Evolutionary conservation across 2,329 filamentous ascomycete species (phyloP), one percentile per base, ranked within the genome.

Genomic region (Colletotrichum godetiae): DNA sequence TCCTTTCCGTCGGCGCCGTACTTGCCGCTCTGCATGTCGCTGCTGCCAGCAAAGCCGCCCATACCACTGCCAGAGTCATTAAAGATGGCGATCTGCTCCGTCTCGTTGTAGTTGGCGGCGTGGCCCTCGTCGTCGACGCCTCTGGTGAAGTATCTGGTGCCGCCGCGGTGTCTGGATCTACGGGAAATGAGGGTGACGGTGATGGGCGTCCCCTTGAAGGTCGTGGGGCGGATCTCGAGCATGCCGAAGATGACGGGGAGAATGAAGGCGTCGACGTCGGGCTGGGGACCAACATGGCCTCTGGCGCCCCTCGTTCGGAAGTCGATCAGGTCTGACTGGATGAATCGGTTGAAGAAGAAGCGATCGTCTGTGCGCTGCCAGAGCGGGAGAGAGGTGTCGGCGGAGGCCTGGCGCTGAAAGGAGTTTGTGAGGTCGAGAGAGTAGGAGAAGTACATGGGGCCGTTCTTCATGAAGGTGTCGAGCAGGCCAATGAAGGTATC

Each of bases 41-140:
- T 88, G 77, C 92, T 93, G 66, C 94, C 93, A 62, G 93, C 93
- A 82, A 94, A 98, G 7, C 95, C 95, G 53, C 94, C 92, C 56
- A 97, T 84, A 0, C 93, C 93, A 4, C 88, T 88, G 60, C 90
- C 88, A 68, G 86, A 89, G 82, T 98, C 97, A 78, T 98, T 98
- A 77, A 98, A 84, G 49, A 99, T 91, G 74, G 98, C 88, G 42
- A 97, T 88, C 81, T 99, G 97, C 81, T 99, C 97, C 0, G 97
- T 98, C 87, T 99, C 97, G 81, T 99, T 99, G 88, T 96, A 99
- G 82, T 99, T 99, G 76, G 97, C 95, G n/a, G 97, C 97, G 81
- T 98, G 92, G 29, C 97, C 97, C 74, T 97, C 88, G 76, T 98
- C 95, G 80, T 99, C 96, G 59, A 98, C 91, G 64, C 97, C 97